Evolutionary conservation across 176 grass and related monocot genomes (phyloP).

Genomic region (Lolium rigidum): DNA sequence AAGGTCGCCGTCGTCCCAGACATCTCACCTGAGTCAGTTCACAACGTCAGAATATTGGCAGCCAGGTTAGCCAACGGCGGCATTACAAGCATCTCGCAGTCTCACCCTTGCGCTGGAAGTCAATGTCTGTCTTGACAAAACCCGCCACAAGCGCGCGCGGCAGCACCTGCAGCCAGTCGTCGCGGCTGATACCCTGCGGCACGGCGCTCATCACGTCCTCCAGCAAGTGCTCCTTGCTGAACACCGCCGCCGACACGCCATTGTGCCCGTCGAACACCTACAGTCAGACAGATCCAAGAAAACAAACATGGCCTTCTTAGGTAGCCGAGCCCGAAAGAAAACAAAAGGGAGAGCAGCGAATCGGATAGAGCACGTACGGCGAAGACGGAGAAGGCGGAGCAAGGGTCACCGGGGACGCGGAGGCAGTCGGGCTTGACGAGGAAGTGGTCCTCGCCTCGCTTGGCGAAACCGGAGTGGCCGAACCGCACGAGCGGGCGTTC

Average conservation of each 20-base stretch:
- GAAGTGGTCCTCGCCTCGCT: conserved; percentile 95
- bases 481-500: conserved; percentile 77
- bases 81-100: conserved; percentile 34
- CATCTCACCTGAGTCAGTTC: conserved; percentile 62
- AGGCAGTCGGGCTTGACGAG: conserved; percentile 88
- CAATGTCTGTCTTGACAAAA: conserved; percentile 96
- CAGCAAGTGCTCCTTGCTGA: conserved; percentile 91
- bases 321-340: conserved; percentile 33
- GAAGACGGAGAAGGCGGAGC: conserved; percentile 89
- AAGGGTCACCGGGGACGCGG: conserved; percentile 69
- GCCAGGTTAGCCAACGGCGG: neutral
- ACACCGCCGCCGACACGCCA: conserved; percentile 88
- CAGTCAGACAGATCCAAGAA: conserved; percentile 37
- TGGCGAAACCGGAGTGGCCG: conserved; percentile 86
- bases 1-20: conserved; percentile 94
- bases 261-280: conserved; percentile 98
- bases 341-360: neutral
- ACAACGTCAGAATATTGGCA: conserved; percentile 21
- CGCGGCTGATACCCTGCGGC: conserved; percentile 77
- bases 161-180: conserved; percentile 85
- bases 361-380: conserved; percentile 52
- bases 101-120: conserved; percentile 93
- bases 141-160: conserved; percentile 90
- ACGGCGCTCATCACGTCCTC: conserved; percentile 95
- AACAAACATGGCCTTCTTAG: conserved; percentile 26